Evolutionary conservation across 2,329 filamentous ascomycete genomes (phyloP).

Genomic region (Trichoderma koningiopsis): DNA sequence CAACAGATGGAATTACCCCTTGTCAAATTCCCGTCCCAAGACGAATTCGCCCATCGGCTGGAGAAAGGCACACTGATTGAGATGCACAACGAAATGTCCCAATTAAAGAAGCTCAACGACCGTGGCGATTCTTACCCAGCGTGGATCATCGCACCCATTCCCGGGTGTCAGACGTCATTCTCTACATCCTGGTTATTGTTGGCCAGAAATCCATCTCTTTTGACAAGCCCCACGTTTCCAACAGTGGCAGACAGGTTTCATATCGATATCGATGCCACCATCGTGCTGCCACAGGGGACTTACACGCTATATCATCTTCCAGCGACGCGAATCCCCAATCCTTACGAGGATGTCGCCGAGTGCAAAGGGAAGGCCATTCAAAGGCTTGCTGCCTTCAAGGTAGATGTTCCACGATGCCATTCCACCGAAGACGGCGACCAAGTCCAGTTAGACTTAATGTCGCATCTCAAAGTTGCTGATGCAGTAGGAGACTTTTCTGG

Average conservation of each 20-base stretch:
- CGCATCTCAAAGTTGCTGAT: constrained; percentile 65
- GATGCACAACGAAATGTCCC: constrained; percentile 37
- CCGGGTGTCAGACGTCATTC: constrained; percentile 36
- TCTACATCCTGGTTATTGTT: constrained; percentile 39
- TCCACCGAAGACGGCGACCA: constrained; percentile 31
- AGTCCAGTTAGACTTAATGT: constrained; percentile 55
- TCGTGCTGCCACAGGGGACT: constrained; percentile 30
- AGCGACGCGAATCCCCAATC: constrained; percentile 36
- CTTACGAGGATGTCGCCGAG: constrained; percentile 33
- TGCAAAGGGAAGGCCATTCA: constrained; percentile 6
- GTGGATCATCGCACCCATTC: constrained; percentile 39
- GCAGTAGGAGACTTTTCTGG: constrained; percentile 28
- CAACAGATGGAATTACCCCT: constrained; percentile 20
- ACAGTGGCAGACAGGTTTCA: constrained; percentile 34
- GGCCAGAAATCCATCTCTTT: constrained; percentile 31
- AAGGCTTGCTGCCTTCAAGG: constrained; percentile 39
- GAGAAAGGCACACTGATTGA: constrained; percentile 41
- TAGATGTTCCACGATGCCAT: constrained; percentile 39
- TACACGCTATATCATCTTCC: constrained; percentile 35
- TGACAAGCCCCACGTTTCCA: constrained; percentile 34
- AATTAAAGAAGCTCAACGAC: constrained; percentile 35
- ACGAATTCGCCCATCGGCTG: constrained; percentile 35
- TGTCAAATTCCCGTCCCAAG: constrained; percentile 30
- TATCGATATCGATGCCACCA: constrained; percentile 33
- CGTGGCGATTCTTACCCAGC: constrained; percentile 29